These are phyloP conservation scores for Diaporthe sp. DNA, from an alignment of 2,329 filamentous ascomycete genomes.

Conservation along the genomic window DNA sequence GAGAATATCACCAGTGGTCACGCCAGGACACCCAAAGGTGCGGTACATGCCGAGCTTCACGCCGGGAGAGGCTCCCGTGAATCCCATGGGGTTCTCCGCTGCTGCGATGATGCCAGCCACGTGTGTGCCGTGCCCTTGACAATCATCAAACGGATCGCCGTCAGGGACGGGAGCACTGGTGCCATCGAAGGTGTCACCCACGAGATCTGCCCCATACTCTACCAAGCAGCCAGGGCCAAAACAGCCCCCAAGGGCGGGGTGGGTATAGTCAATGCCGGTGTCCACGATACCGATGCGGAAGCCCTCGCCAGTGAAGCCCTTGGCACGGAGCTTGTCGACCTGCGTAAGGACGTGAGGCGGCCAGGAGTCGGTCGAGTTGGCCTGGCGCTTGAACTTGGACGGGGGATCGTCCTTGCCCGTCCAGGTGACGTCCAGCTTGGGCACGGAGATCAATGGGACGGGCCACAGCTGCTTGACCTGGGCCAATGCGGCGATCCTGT, in stretches of 20 bases:
- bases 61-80: conserved; percentile 57
- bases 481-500: conserved; percentile 44
- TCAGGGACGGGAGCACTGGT: conserved; percentile 51
- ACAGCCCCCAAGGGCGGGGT: conserved; percentile 65
- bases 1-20: conserved; percentile 54
- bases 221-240: conserved; percentile 65
- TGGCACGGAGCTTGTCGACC: conserved; percentile 57
- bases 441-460: conserved; percentile 43
- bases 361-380: conserved; percentile 38
- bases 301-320: conserved; percentile 60
- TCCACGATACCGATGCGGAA: conserved; percentile 59
- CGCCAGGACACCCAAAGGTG: conserved; percentile 51
- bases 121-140: conserved; percentile 60
- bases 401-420: conserved; percentile 17
- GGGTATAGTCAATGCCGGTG: conserved; percentile 61
- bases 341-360: conserved; percentile 51
- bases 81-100: conserved; percentile 53
- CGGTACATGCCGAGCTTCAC: conserved; percentile 58
- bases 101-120: conserved; percentile 62
- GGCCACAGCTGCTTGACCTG: conserved; percentile 50
- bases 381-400: conserved; percentile 23
- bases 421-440: conserved; percentile 25
- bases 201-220: conserved; percentile 61
- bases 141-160: conserved; percentile 55
- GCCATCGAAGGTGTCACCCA: conserved; percentile 53